phyloP scores from a whole-genome alignment of 1,139 yeast genomes.

The Blastobotrys illinoisensis region DNA sequence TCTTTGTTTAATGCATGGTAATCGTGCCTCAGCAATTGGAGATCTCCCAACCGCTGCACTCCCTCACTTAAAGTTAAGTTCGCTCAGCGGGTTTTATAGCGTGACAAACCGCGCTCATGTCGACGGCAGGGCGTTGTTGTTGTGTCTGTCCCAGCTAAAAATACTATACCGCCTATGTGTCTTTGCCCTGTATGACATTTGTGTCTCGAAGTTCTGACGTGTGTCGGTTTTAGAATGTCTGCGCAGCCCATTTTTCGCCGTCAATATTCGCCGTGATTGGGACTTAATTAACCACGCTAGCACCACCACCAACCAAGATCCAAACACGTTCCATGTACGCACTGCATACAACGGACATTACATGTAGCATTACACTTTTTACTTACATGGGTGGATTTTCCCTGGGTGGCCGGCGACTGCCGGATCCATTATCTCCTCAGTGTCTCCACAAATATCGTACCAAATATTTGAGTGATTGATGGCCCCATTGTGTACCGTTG shows the following conservation, averaged over 20 bases:
- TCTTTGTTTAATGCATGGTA: neutral
- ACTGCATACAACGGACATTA: neutral
- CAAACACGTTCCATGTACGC: neutral
- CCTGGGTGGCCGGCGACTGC: too few relatives aligned
- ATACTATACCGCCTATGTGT: neutral
- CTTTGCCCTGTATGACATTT: neutral
- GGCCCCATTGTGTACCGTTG: neutral
- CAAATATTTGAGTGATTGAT: neutral
- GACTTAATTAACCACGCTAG: neutral
- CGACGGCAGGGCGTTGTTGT: neutral
- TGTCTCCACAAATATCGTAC: neutral
- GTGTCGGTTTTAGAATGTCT: neutral
- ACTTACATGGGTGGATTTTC: too few relatives aligned
- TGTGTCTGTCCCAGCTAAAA: neutral
- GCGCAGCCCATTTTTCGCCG: neutral
- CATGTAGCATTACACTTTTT: too few relatives aligned
- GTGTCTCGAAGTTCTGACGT: neutral
- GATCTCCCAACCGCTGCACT: neutral
- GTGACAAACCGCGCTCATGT: neutral
- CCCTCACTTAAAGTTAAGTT: neutral
- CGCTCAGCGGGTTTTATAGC: neutral
- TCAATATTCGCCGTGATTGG: neutral
- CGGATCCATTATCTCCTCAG: neutral
- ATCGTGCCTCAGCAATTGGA: neutral
- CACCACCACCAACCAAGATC: too few relatives aligned